Evolutionary conservation across 495 filamentous ascomycete species (phyloP), one percentile per base, ranked within the genome.

Genomic region (Daldinia bambusicola): DNA sequence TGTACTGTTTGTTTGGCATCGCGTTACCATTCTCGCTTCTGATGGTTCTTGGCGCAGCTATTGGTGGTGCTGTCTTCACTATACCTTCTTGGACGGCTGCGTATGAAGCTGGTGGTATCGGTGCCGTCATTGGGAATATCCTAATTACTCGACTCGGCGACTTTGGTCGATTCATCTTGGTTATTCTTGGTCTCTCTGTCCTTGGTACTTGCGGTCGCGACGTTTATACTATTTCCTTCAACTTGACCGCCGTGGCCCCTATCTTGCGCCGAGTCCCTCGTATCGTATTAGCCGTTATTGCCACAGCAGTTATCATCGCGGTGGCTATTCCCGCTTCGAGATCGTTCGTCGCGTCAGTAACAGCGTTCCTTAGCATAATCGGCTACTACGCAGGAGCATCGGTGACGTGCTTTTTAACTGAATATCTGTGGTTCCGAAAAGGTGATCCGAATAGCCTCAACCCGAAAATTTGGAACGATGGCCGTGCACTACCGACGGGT

Each of bases 121-220:
- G 80, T 9, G 81, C 81, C 30, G 78, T 85, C 6, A 75, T 85
- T 20, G 83, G 77, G 3, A 79, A 79, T 6, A 83, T 85, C 40
- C 66, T 85, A 3, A 65, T 72, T 22, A 75, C 76, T 38, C 80
- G 80, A 1, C 69, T 80, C 1, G 81, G 81, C 1, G 80, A 79
- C 12, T 85, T 85, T 62, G 83, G 82, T 0, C 78, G 80, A 67
- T 85, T 85, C 55, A 69, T 83, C n/a, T 70, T 80, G 6, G 79
- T 83, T 2, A 68, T 85, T n/a, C 74, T 85, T 3, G 80, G 78
- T 18, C 70, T 85, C 22, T 83, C 81, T 18, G 72, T 81, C 26
- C 67, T 83, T 20, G 82, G 77, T n/a, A 83, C 82, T 48, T 77
- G 82, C 26, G 75, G 79, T 6, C 61, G 69, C 13, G 73, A 73